Conservation (phyloP, 768 basidiomycete genomes). For the Xerocomellus chrysenteron region DNA sequence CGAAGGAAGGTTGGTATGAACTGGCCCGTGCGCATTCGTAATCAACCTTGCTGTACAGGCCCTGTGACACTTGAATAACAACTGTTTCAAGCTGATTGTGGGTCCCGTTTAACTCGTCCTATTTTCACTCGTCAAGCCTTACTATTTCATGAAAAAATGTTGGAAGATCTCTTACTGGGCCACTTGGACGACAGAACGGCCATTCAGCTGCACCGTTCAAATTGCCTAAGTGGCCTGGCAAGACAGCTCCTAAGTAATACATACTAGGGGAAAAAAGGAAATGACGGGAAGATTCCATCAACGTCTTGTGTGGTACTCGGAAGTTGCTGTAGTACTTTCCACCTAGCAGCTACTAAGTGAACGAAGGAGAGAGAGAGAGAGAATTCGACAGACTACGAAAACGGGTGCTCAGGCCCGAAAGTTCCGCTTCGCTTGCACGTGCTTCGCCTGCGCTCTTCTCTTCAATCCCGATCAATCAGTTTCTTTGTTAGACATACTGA, state of each 20-base stretch:
- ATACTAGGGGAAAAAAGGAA: not conserved
- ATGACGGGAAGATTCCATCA: not conserved
- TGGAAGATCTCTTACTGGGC: slow-evolving; percentile 8
- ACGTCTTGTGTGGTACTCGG: not conserved
- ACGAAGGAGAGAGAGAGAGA: not conserved
- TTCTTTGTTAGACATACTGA: too few relatives aligned
- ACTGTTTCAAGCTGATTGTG: too few relatives aligned
- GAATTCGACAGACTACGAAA: too few relatives aligned
- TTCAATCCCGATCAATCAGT: too few relatives aligned
- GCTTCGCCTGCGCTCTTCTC: too few relatives aligned
- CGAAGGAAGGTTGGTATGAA: not conserved
- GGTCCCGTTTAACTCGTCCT: too few relatives aligned
- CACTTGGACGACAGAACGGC: slow-evolving; percentile 4
- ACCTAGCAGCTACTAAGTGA: not conserved
- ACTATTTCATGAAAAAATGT: not conserved
- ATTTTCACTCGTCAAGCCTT: not conserved
- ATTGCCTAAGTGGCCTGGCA: not conserved
- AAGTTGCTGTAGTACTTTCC: not conserved
- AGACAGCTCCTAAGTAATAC: slow-evolving; percentile 7
- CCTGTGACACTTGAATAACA: too few relatives aligned
- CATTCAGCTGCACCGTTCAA: not conserved
- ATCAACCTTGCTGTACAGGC: slow-evolving; percentile 8
- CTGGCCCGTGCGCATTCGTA: slow-evolving; percentile 17
- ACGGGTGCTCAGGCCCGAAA: too few relatives aligned
- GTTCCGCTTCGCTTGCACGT: not conserved